Percentiles rank a stretch among this genome's conserved stretches.
Conservation (phyloP, 1,284 basidiomycete genomes). For the Laetiporus sulphureus region DNA sequence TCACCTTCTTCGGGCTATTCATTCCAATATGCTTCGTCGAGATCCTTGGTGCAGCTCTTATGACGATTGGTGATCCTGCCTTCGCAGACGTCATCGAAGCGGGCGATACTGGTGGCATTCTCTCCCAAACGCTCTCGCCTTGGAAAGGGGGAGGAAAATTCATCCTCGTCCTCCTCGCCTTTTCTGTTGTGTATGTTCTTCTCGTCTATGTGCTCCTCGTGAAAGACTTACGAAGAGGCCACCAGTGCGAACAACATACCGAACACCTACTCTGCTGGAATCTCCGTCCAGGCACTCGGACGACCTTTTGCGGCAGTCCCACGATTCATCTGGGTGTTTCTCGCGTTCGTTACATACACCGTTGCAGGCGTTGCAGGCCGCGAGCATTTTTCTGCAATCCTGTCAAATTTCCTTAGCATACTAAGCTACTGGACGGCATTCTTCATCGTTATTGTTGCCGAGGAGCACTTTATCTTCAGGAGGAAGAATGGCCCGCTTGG, state of each 20-base stretch:
- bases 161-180: constrained; percentile 48
- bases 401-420: constrained; percentile 47
- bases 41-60: constrained; percentile 47
- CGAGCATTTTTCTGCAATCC: constrained; percentile 51
- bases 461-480: constrained; percentile 56
- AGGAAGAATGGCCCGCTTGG: constrained; percentile 33
- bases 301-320: constrained; percentile 51
- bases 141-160: constrained; percentile 53
- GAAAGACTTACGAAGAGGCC: constrained; percentile 1
- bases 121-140: constrained; percentile 36
- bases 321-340: constrained; percentile 51
- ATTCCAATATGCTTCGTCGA: constrained; percentile 49
- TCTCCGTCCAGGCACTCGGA: constrained; percentile 50
- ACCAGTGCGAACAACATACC: constrained; percentile 51
- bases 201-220: background rate
- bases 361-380: constrained; percentile 57
- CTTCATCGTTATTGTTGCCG: constrained; percentile 50
- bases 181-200: constrained; percentile 40
- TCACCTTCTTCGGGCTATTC: constrained; percentile 53
- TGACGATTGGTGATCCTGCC: constrained; percentile 46
- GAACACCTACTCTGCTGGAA: constrained; percentile 51
- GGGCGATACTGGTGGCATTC: constrained; percentile 43
- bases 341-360: constrained; percentile 48
- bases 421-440: constrained; percentile 63
- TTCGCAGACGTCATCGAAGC: constrained; percentile 42